Evolutionary conservation across 306 rosid genomes (phyloP).

Genomic region (Vigna reflexopilosa): DNA sequence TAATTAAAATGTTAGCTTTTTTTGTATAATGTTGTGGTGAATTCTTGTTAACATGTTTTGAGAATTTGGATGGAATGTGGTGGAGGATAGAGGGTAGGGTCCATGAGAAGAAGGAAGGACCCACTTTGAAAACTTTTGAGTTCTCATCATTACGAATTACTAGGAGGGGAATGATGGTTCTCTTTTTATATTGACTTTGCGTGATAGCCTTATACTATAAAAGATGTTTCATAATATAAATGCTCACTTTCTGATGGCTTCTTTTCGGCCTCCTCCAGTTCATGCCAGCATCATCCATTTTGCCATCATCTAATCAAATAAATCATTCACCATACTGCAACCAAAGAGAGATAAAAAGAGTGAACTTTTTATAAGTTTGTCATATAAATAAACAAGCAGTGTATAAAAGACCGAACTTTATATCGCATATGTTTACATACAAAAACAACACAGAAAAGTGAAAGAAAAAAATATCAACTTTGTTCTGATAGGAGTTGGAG

Average conservation of each 20-base stretch:
- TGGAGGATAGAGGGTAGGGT: constrained; percentile 35
- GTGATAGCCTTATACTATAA: constrained; percentile 8
- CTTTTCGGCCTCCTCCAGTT: constrained; percentile 36
- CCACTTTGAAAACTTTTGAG: constrained; percentile 48
- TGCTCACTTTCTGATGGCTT: constrained; percentile 36
- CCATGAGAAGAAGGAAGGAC: constrained; percentile 38
- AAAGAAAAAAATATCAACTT: background rate
- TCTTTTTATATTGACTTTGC: constrained; percentile 68
- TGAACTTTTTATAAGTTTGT: background rate
- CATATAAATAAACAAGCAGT: too few species aligned
- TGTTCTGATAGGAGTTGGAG: background rate
- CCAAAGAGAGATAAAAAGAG: background rate
- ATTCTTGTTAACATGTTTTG: background rate
- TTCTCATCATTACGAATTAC: constrained; percentile 55
- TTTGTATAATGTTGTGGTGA: constrained; percentile 15
- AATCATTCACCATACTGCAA: background rate
- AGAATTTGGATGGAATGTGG: constrained; percentile 29
- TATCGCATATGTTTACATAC: background rate
- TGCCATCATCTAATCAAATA: background rate
- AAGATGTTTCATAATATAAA: constrained; percentile 44
- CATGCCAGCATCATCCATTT: constrained; percentile 14
- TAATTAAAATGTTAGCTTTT: constrained; percentile 5
- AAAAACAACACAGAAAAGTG: background rate
- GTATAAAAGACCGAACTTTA: too few species aligned
- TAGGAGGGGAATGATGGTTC: constrained; percentile 54